Evolutionary conservation across 2,329 filamentous ascomycete species (phyloP).

Genomic region (Paecilomyces variotii): DNA sequence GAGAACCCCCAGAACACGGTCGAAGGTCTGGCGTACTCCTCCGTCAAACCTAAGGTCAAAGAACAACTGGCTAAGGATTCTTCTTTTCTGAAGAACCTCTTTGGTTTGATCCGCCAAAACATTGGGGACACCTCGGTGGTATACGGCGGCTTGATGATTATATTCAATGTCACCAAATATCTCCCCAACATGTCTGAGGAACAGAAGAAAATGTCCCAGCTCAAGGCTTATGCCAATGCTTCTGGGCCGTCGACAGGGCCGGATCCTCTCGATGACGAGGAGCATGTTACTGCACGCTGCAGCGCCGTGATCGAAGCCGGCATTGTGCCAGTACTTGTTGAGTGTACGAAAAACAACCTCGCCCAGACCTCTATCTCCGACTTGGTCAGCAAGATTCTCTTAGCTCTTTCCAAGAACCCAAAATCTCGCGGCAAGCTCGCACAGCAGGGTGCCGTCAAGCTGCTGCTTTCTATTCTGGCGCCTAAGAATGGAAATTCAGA

Average conservation of each 20-base stretch:
- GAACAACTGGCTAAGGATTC: constrained; percentile 66
- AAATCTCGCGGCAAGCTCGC: constrained; percentile 70
- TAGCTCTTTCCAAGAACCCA: constrained; percentile 66
- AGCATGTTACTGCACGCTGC: constrained; percentile 68
- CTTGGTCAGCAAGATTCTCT: constrained; percentile 69
- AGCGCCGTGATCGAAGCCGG: constrained; percentile 70
- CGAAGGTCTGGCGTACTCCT: constrained; percentile 87
- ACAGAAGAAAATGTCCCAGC: constrained; percentile 80
- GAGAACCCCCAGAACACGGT: constrained; percentile 65
- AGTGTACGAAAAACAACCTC: constrained; percentile 60
- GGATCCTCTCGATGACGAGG: constrained; percentile 66
- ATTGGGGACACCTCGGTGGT: constrained; percentile 61
- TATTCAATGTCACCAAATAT: constrained; percentile 78
- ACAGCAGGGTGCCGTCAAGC: constrained; percentile 86
- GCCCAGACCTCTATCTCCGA: constrained; percentile 54
- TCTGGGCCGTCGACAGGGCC: constrained; percentile 54
- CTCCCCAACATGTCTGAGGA: constrained; percentile 73
- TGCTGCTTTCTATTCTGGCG: constrained; percentile 64
- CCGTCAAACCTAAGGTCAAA: constrained; percentile 76
- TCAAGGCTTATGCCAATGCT: constrained; percentile 90
- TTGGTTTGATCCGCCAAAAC: constrained; percentile 41
- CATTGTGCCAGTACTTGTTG: constrained; percentile 67
- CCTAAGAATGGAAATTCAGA: constrained; percentile 32
- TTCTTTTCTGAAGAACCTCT: constrained; percentile 60
- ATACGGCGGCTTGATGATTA: constrained; percentile 78